Evolutionary conservation across 345 rosid genomes (phyloP).

Genomic region (Citrus inodora): DNA sequence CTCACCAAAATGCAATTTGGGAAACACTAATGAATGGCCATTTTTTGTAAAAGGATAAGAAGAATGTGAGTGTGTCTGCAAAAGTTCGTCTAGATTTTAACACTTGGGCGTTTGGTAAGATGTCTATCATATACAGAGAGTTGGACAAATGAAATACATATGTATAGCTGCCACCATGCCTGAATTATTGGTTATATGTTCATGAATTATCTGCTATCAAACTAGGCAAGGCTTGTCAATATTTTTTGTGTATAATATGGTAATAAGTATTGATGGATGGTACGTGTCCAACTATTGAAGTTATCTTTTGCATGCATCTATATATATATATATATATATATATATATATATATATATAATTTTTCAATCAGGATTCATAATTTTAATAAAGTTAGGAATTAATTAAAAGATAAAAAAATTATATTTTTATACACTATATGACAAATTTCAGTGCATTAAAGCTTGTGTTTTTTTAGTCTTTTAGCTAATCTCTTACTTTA

Average conservation of each 20-base stretch:
- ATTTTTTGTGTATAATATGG: not conserved
- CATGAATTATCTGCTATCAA: not conserved
- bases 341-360: too few relatives aligned
- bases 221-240: not conserved
- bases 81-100: slow-evolving; percentile 6
- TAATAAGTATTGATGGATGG: not conserved
- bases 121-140: slow-evolving; percentile 4
- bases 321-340: too few relatives aligned
- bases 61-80: slow-evolving; percentile 24
- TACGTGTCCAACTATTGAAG: not conserved
- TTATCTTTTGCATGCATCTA: too few relatives aligned
- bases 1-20: slow-evolving; percentile 18
- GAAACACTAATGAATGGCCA: not conserved
- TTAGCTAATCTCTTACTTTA: too few relatives aligned
- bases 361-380: too few relatives aligned
- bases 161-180: slow-evolving; percentile 2
- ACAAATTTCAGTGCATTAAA: too few relatives aligned
- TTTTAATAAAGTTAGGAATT: too few relatives aligned
- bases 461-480: too few relatives aligned
- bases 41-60: slow-evolving; percentile 6
- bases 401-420: too few relatives aligned
- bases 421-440: too few relatives aligned
- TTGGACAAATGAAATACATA: not conserved
- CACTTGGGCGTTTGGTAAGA: slow-evolving; percentile 20
- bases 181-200: slow-evolving; percentile 3